Percentiles rank a stretch among this genome's conserved stretches.
phyloP scores from a whole-genome alignment of 2,329 filamentous ascomycete species.

The Fusarium acutatum region DNA sequence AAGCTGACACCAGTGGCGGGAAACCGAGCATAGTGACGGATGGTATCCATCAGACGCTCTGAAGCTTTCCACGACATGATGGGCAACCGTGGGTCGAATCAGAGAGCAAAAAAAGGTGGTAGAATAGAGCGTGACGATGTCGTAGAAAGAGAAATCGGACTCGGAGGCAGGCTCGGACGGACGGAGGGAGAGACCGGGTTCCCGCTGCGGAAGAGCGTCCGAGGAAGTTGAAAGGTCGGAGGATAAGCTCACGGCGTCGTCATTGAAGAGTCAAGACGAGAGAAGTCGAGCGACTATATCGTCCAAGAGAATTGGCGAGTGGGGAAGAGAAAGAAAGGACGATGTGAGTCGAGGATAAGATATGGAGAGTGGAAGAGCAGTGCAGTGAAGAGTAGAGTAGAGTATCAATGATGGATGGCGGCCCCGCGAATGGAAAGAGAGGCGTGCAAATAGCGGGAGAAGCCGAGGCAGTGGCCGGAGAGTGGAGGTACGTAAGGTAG shows the following conservation, averaged over 20 bases:
- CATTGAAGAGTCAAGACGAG: constrained; percentile 36
- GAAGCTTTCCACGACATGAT: constrained; percentile 93
- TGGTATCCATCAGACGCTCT: constrained; percentile 92
- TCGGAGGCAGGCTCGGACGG: constrained; percentile 39
- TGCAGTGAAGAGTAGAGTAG: background rate
- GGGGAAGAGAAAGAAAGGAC: background rate
- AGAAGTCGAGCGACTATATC: constrained; percentile 18
- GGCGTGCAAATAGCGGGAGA: constrained; percentile 37
- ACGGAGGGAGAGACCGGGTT: constrained; percentile 37
- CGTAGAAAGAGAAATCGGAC: constrained; percentile 27
- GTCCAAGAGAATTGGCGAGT: constrained; percentile 22
- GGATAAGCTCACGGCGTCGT: constrained; percentile 41
- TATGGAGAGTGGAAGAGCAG: constrained; percentile 22
- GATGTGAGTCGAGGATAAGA: constrained; percentile 26
- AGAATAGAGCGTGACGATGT: constrained; percentile 8
- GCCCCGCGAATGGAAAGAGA: constrained; percentile 37
- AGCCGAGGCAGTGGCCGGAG: constrained; percentile 39
- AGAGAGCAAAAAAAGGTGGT: constrained; percentile 9
- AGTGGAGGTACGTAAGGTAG: constrained; percentile 14
- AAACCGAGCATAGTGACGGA: constrained; percentile 96
- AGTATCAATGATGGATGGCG: constrained; percentile 28
- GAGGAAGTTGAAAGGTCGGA: constrained; percentile 28
- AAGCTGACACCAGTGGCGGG: constrained; percentile 95
- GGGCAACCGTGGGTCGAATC: constrained; percentile 29
- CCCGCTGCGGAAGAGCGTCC: constrained; percentile 34